Base-by-base conservation (phyloP, 2,329 filamentous ascomycete species). In the Pseudogymnoascus verrucosus region DNA sequence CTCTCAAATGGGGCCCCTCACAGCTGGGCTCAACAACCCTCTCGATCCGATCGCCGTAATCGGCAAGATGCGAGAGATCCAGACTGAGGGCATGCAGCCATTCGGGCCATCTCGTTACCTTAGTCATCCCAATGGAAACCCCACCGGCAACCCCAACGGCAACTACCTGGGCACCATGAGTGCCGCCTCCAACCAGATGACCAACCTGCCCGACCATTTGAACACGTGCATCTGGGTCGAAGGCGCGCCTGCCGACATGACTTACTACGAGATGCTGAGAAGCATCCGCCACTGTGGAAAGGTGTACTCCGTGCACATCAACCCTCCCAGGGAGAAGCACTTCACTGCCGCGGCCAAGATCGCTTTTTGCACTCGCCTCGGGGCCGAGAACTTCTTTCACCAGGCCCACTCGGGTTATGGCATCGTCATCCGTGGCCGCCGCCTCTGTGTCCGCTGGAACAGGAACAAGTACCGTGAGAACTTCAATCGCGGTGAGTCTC, bases 141-240 rank as follows among this genome's bases (percentile, higher is more conserved):
- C 28, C n/a, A 34, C n/a, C 28, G 28, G 28, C n/a, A 57, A 57
- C 51, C 28, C 51, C 28, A 57, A 57, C 28, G 51, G 51, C 2
- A 57, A 57, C 16, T 57, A 57, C 51, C 51, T 57, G n/a, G 51
- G 51, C n/a, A 34, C 51, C 51, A 34, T 57, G 51, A 57, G 51
- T n/a, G 26, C 51, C n/a, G 51, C 51, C 28, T 57, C 51, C 2
- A 57, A 57, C 26, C 51, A 57, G 51, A 57, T 57, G 51, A 19
- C 61, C 7, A 16, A 60, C 8, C 62, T 71, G 26, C 62, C 65
- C 0, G 61, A 68, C 34, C 2, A 54, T 10, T 5, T 65, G 4
- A 71, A 72, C 39, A 71, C 68, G 39, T 60, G 67, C 2, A 37
- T 71, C 5, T 71, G 64, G 60, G 34, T 72, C 2, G 68, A 64